Evolutionary conservation across 1,284 basidiomycete genomes (phyloP).

Genomic region (Melampsora abietis-canadensis): DNA sequence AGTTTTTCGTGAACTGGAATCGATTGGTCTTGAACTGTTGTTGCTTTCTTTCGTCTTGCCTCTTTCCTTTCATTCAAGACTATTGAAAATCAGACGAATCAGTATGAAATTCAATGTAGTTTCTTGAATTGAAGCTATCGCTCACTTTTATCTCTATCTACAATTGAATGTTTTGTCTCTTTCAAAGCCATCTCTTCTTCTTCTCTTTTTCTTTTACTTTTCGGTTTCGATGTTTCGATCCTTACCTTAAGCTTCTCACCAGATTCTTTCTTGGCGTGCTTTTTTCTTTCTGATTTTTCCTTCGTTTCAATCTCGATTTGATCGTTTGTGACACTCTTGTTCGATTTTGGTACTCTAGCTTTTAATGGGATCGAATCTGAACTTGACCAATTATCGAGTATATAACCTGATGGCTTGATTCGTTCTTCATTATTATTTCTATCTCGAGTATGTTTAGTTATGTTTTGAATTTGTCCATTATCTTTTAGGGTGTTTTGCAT

Average conservation of each 20-base stretch:
- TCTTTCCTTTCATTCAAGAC: not conserved
- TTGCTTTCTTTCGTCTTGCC: not conserved
- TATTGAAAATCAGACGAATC: not conserved
- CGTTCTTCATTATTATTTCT: too few species aligned
- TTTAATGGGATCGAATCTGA: not conserved
- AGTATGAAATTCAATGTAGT: not conserved
- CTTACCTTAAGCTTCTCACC: not conserved
- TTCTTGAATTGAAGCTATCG: not conserved
- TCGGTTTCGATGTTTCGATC: not conserved
- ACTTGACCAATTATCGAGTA: not conserved
- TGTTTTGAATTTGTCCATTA: not conserved
- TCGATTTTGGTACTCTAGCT: not conserved
- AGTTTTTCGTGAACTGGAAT: not conserved
- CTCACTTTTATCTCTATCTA: not conserved
- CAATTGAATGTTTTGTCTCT: not conserved
- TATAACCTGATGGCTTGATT: too few species aligned
- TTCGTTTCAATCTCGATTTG: too few species aligned
- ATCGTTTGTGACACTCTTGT: too few species aligned
- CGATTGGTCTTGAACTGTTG: not conserved
- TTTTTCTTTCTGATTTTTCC: too few species aligned
- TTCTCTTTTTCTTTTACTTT: not conserved
- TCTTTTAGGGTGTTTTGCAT: not conserved
- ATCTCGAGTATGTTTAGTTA: not conserved
- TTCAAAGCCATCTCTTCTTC: not conserved
- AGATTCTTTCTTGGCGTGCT: not conserved